phyloP scores from a whole-genome alignment of 2,329 filamentous ascomycete species.

The Arthroderma uncinatum region DNA sequence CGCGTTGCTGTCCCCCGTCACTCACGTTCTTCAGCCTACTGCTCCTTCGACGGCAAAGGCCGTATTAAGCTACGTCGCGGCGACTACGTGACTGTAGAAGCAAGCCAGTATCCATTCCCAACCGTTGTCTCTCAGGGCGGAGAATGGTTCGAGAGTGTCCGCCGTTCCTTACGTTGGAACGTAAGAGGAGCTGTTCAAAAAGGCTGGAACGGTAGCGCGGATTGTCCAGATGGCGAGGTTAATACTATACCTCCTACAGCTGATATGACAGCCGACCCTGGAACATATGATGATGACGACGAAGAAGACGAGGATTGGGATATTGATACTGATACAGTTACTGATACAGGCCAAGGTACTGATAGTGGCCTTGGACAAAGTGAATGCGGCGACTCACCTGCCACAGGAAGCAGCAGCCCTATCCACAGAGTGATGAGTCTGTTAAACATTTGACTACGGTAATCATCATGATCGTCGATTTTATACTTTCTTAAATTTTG shows the following conservation, averaged over 20 bases:
- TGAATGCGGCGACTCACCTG: slow-evolving; percentile 51
- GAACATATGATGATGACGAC: slow-evolving; percentile 38
- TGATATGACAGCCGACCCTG: neutral
- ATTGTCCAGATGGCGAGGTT: slow-evolving; percentile 23
- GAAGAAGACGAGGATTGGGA: slow-evolving; percentile 64
- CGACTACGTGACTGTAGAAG: slow-evolving; percentile 91
- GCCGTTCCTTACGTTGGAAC: slow-evolving; percentile 88
- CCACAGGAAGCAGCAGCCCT: slow-evolving; percentile 52
- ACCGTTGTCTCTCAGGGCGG: slow-evolving; percentile 81
- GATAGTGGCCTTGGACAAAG: slow-evolving; percentile 45
- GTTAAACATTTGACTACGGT: slow-evolving; percentile 45
- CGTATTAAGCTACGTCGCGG: slow-evolving; percentile 86
- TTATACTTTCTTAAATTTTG: neutral
- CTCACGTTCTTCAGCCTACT: slow-evolving; percentile 88
- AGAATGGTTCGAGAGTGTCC: slow-evolving; percentile 96
- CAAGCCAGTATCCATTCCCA: slow-evolving; percentile 92
- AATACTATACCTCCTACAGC: neutral
- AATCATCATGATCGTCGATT: neutral
- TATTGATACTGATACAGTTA: slow-evolving; percentile 67
- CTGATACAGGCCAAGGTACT: slow-evolving; percentile 24
- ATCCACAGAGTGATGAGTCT: slow-evolving; percentile 63
- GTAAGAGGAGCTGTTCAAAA: slow-evolving; percentile 86
- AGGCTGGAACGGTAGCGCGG: slow-evolving; percentile 51
- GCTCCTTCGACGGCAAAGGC: slow-evolving; percentile 93
- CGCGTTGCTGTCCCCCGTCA: slow-evolving; percentile 75